Evolutionary conservation across 1,139 yeast species (phyloP).

Genomic region (Meyerozyma elateridarum): DNA sequence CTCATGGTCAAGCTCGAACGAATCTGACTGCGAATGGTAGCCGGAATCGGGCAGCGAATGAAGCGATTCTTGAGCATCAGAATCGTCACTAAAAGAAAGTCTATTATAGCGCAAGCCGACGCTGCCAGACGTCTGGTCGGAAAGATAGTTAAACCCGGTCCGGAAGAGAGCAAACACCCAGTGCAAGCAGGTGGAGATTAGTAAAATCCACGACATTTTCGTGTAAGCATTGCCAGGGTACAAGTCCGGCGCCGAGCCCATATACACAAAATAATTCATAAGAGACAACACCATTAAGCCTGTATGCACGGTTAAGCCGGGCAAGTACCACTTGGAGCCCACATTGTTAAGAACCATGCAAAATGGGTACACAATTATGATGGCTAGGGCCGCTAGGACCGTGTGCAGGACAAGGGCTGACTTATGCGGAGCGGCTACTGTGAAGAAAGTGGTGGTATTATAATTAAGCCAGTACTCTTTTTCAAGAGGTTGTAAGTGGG

Average conservation of each 20-base stretch:
- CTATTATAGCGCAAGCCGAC: neutral
- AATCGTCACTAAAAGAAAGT: neutral
- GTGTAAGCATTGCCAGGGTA: slow-evolving; percentile 77
- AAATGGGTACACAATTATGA: slow-evolving; percentile 64
- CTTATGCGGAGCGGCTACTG: slow-evolving; percentile 46
- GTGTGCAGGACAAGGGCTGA: slow-evolving; percentile 58
- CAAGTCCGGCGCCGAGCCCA: slow-evolving; percentile 55
- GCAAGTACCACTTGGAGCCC: slow-evolving; percentile 53
- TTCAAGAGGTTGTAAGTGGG: slow-evolving; percentile 67
- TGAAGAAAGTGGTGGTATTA: slow-evolving; percentile 76
- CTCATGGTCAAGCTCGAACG: neutral
- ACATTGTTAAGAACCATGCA: slow-evolving; percentile 61
- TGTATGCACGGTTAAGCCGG: slow-evolving; percentile 50
- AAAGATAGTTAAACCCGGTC: neutral
- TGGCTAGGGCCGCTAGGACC: slow-evolving; percentile 37
- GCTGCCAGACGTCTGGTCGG: neutral
- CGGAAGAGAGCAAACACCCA: slow-evolving; percentile 40
- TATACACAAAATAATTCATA: slow-evolving; percentile 55
- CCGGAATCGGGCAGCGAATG: neutral
- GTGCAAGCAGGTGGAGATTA: slow-evolving; percentile 51
- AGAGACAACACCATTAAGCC: slow-evolving; percentile 46
- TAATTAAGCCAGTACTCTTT: slow-evolving; percentile 72
- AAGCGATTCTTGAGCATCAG: neutral
- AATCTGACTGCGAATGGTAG: neutral
- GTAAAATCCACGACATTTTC: slow-evolving; percentile 57